phyloP scores from a whole-genome alignment of 352 stramenopile species.

The Pythium monospermum region DNA sequence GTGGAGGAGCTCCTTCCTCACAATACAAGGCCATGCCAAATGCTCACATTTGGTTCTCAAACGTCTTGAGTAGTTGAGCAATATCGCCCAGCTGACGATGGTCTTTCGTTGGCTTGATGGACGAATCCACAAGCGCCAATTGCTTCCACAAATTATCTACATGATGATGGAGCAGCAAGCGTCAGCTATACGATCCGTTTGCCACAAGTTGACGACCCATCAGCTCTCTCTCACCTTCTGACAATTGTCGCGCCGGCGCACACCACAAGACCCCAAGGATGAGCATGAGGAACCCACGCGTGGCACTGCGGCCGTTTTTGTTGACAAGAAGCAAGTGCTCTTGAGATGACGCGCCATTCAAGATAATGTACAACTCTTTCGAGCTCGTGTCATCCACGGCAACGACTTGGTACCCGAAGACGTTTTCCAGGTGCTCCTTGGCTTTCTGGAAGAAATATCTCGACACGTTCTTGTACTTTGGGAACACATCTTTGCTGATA shows the following conservation, averaged over 20 bases:
- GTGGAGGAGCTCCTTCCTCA: no score
- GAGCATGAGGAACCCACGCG: constrained; percentile 77
- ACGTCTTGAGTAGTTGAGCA: constrained; percentile 62
- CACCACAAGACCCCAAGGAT: constrained; percentile 80
- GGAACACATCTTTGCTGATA: constrained; percentile 81
- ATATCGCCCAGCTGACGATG: constrained; percentile 73
- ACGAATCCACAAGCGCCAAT: constrained; percentile 50
- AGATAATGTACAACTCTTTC: constrained; percentile 73
- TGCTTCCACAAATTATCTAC: constrained; percentile 80
- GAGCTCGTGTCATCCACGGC: constrained; percentile 57
- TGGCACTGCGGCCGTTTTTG: constrained; percentile 58
- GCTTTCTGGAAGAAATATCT: constrained; percentile 77
- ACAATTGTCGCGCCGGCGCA: constrained; percentile 48
- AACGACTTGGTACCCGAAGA: constrained; percentile 75
- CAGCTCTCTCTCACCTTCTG: constrained; percentile 70
- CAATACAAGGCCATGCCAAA: no score
- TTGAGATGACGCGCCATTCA: constrained; percentile 70
- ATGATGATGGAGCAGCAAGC: not conserved
- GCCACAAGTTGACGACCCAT: no score
- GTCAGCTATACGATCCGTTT: no score
- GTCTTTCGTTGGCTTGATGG: constrained; percentile 52
- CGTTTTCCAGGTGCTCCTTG: constrained; percentile 68
- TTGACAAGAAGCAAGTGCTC: constrained; percentile 72
- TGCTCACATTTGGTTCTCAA: constrained; percentile 67
- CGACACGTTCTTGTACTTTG: constrained; percentile 76